Conservation (phyloP, 306 rosid genomes). For the Cicer bijugum region DNA sequence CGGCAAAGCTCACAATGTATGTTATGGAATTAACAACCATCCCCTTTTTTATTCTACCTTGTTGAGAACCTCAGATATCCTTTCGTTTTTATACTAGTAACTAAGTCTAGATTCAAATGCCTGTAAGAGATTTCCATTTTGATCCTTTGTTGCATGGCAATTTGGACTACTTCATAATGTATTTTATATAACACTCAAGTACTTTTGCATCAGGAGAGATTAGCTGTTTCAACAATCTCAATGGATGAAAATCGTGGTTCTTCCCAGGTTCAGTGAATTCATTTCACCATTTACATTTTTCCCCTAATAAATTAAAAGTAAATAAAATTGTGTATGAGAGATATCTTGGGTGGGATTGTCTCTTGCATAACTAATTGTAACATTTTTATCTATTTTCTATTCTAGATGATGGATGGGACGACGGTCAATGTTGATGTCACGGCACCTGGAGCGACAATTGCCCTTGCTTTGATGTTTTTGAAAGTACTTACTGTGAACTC, state of each 20-base stretch:
- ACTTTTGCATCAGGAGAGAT: constrained; percentile 67
- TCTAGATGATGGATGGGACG: constrained; percentile 92
- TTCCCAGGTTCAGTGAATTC: constrained; percentile 67
- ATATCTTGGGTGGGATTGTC: constrained; percentile 12
- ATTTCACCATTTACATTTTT: neutral
- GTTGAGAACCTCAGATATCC: constrained; percentile 7
- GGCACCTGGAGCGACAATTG: constrained; percentile 93
- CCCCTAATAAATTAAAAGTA: constrained; percentile 13
- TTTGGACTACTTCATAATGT: constrained; percentile 38
- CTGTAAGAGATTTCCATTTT: constrained; percentile 25
- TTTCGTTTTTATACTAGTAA: neutral
- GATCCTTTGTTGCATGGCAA: constrained; percentile 25
- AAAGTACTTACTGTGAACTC: constrained; percentile 60
- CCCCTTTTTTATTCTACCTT: neutral
- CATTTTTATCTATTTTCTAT: constrained; percentile 43
- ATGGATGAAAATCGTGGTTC: constrained; percentile 73
- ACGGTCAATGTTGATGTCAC: constrained; percentile 88
- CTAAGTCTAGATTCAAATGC: constrained; percentile 21
- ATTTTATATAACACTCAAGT: constrained; percentile 34
- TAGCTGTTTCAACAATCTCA: constrained; percentile 56
- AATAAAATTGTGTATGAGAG: constrained; percentile 26
- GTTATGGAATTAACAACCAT: constrained; percentile 41
- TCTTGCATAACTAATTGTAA: constrained; percentile 37
- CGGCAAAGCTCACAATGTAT: constrained; percentile 73
- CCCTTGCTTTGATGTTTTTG: constrained; percentile 92